A percentile compares a stretch with the other conserved stretches of the same genome.
These are phyloP conservation scores for Trichosanthes truncata DNA, from an alignment of 306 rosid genomes.

Conservation along the genomic window DNA sequence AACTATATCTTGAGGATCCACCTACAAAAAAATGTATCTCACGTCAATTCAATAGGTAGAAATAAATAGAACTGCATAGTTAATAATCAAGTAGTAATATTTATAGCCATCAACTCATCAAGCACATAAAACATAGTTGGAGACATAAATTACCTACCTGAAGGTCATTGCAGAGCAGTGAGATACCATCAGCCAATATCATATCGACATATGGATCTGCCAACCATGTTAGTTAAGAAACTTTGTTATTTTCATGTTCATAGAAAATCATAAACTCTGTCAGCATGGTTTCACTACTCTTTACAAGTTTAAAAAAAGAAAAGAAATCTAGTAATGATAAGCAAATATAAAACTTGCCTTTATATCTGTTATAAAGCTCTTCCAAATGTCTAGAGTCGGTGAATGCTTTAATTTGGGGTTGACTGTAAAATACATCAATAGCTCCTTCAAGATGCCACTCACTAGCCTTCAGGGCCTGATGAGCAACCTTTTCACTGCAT, in stretches of 20 bases:
- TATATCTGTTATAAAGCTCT: constrained; percentile 92
- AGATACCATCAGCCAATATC: constrained; percentile 91
- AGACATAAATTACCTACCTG: constrained; percentile 46
- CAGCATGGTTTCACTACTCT: background rate
- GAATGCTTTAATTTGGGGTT: constrained; percentile 62
- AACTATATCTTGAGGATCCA: constrained; percentile 98
- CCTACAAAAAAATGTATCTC: constrained; percentile 37
- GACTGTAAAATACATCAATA: constrained; percentile 91
- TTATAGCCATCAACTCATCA: constrained; percentile 1
- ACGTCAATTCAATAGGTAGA: constrained; percentile 18
- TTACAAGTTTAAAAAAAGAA: background rate
- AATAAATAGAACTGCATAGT: background rate
- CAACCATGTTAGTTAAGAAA: constrained; percentile 1
- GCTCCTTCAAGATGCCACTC: constrained; percentile 99
- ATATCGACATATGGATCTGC: constrained; percentile 75
- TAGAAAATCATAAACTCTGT: background rate
- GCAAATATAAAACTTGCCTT: constrained; percentile 49
- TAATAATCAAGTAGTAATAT: background rate
- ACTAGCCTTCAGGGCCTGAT: constrained; percentile 75
- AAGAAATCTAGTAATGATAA: constrained; percentile 4
- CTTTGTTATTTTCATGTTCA: background rate
- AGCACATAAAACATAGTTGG: constrained; percentile 4
- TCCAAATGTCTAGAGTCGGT: constrained; percentile 89
- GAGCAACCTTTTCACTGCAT: constrained; percentile 79
- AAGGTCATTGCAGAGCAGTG: constrained; percentile 80